Conservation (phyloP, 257 asterid species). For the Eucommia ulmoides region DNA sequence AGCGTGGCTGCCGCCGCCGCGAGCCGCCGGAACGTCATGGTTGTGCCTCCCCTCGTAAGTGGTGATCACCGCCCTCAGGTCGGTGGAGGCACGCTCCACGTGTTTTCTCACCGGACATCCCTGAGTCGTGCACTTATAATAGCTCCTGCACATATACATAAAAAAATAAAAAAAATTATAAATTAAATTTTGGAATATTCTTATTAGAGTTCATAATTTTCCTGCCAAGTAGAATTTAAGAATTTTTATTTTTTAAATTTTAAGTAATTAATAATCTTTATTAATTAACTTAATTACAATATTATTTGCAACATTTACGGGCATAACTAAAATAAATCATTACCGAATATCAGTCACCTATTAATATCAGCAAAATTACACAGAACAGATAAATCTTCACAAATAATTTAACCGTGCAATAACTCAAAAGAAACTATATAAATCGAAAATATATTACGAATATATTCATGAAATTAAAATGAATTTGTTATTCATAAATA, state of each 20-base stretch:
- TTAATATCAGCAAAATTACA: too few species aligned
- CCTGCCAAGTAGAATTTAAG: neutral
- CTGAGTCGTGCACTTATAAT: neutral
- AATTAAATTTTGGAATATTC: neutral
- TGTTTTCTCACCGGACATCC: constrained; percentile 2
- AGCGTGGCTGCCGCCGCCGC: constrained; percentile 29
- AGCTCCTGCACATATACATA: neutral
- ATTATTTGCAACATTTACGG: neutral
- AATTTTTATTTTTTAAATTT: too few species aligned
- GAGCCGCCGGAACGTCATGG: constrained; percentile 16
- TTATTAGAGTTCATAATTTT: neutral
- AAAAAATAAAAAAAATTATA: neutral
- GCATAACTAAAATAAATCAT: neutral
- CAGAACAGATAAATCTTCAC: too few species aligned
- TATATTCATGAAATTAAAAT: too few species aligned
- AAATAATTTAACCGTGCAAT: too few species aligned
- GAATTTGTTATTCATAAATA: too few species aligned
- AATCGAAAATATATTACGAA: too few species aligned
- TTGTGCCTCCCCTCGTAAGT: constrained; percentile 1
- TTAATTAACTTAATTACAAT: neutral
- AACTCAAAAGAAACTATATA: too few species aligned
- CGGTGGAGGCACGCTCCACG: neutral
- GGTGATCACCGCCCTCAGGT: constrained; percentile 1
- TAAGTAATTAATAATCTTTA: too few species aligned
- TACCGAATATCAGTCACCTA: too few species aligned